Evolutionary conservation across 306 rosid genomes (phyloP).

Genomic region (Fragaria nilgerrensis): DNA sequence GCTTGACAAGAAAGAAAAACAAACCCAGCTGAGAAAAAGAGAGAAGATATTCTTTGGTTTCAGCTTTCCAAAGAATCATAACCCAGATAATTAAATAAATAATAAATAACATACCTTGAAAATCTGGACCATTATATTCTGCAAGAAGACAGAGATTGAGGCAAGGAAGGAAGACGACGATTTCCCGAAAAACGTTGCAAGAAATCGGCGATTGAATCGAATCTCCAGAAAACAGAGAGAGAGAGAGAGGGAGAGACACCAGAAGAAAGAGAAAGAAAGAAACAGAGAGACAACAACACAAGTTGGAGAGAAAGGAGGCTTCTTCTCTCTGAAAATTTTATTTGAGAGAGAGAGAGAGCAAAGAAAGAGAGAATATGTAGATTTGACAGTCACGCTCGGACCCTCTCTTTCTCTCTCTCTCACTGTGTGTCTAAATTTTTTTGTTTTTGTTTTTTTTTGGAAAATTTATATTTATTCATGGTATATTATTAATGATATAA

Average conservation of each 20-base stretch:
- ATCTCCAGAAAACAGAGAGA: constrained; percentile 52
- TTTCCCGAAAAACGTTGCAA: constrained; percentile 53
- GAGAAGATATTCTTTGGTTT: not conserved
- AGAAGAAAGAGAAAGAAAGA: constrained; percentile 31
- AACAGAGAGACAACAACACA: constrained; percentile 29
- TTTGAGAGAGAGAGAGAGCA: constrained; percentile 28
- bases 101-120: constrained; percentile 62
- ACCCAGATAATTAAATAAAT: constrained; percentile 1
- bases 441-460: not conserved
- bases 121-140: constrained; percentile 74
- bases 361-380: constrained; percentile 66
- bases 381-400: constrained; percentile 93
- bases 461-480: not conserved
- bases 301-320: not conserved
- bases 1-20: not conserved
- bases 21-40: not conserved
- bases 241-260: constrained; percentile 28
- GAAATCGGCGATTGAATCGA: constrained; percentile 71
- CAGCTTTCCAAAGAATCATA: not conserved
- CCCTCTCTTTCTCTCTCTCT: constrained; percentile 21
- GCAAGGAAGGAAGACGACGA: constrained; percentile 41
- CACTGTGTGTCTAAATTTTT: constrained; percentile 23
- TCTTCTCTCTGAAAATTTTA: constrained; percentile 32
- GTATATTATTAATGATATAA: not conserved
- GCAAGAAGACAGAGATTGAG: constrained; percentile 51